Conservation (phyloP, 1,284 basidiomycete species). For the Marasmius oreades region DNA sequence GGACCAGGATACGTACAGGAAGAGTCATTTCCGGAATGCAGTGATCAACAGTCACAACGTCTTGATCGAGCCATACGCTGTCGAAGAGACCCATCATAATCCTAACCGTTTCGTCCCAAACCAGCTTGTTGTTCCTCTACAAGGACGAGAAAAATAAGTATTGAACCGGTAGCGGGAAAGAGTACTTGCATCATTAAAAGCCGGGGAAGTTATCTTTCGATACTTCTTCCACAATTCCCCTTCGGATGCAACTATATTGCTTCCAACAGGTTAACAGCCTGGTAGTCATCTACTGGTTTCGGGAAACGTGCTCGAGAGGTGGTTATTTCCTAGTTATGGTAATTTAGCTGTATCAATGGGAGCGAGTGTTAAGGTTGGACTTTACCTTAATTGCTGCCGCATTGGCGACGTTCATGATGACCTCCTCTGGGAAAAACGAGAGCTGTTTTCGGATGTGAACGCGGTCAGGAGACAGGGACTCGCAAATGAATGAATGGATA, state of each 20-base stretch:
- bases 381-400: neutral
- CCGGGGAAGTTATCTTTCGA: neutral
- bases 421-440: neutral
- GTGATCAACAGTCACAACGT: neutral
- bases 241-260: constrained; percentile 4
- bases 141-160: neutral
- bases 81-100: neutral
- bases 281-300: constrained; percentile 1
- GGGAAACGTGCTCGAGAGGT: constrained; percentile 1
- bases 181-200: neutral
- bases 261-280: neutral
- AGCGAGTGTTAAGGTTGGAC: too few species aligned
- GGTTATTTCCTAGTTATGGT: constrained; percentile 1
- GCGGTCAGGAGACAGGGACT: neutral
- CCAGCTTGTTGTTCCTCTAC: neutral
- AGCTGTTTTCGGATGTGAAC: neutral
- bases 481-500: neutral
- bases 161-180: neutral
- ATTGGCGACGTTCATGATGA: neutral
- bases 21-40: neutral
- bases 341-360: neutral
- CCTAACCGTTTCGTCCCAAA: neutral
- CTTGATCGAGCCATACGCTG: neutral
- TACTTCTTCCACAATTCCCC: constrained; percentile 8
- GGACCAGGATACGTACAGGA: neutral